Evolutionary conservation across 129 eudicot species (phyloP).

Genomic region (Calendula officinalis): DNA sequence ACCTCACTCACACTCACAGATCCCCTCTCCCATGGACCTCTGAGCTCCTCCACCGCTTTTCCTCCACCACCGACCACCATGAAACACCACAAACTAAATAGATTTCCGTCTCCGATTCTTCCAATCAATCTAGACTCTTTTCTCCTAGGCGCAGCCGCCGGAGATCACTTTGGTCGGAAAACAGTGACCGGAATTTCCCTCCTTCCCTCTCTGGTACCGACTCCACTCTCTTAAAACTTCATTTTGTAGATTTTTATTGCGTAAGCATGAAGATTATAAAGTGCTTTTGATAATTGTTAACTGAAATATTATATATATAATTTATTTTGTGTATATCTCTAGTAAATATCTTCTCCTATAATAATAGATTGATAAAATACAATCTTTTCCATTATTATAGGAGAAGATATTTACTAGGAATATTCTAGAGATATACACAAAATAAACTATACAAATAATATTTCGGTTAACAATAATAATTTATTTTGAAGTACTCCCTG

Average conservation of each 20-base stretch:
- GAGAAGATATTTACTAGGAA: too few species aligned
- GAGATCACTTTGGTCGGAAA: conserved; percentile 49
- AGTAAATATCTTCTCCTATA: too few species aligned
- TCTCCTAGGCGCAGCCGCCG: conserved; percentile 41
- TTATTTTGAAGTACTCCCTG: too few species aligned
- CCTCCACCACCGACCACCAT: conserved; percentile 29
- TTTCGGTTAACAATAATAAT: too few species aligned
- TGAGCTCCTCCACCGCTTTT: conserved; percentile 36
- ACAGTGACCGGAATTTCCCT: conserved; percentile 26
- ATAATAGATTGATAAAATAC: too few species aligned
- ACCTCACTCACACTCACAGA: conserved; percentile 23
- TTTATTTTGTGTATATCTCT: too few species aligned
- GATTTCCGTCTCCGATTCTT: conserved; percentile 43
- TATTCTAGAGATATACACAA: too few species aligned
- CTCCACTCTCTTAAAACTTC: not conserved
- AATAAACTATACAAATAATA: too few species aligned
- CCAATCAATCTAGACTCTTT: conserved; percentile 37
- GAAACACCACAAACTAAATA: conserved; percentile 23
- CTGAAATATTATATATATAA: too few species aligned
- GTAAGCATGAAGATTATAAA: not conserved
- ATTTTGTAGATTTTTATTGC: not conserved
- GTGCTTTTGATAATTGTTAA: not conserved
- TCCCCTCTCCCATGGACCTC: conserved; percentile 38
- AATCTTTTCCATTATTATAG: too few species aligned
- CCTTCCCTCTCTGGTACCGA: conserved; percentile 51